Evolutionary conservation across 495 filamentous ascomycete species (phyloP), one percentile per base, ranked within the genome.

Genomic region (Ascobolus immersus): DNA sequence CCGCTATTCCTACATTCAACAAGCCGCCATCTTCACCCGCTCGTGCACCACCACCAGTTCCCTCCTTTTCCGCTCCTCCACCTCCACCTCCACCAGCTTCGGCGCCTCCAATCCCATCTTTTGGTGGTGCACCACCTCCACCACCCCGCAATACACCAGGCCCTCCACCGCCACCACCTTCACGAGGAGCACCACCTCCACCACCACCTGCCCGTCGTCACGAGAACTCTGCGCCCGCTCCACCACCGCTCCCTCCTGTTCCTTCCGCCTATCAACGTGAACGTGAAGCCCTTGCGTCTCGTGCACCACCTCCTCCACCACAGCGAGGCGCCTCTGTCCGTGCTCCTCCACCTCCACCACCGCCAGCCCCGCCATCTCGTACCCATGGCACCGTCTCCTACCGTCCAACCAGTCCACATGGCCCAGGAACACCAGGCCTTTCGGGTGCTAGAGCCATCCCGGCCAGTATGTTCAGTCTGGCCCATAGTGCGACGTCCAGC

Each of bases 341-440:
- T 41, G 39, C 28, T 41, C 55, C 18, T 21, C 35, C 37, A 22
- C 43, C 40, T 5, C 41, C 54, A n/a, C 28, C 45, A n/a, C 32
- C 48, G 1, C 36, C 38, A 15, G 41, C 44, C 5, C 35, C 49
- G 7, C 49, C 49, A 38, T 15, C 11, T 36, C 43, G 10, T 50
- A 40, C 26, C 39, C 46, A 40, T 54, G 24, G 41, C 43, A 34
- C 55, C 58, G 22, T 48, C 55, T 15, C 56, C 57, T n/a, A n/a
- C n/a, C n/a, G n/a, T n/a, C n/a, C n/a, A n/a, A n/a, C 79, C 52
- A 84, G 77, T 4, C 59, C 90, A 18, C 62, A 62, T 8, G 69
- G 70, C 42, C 65, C 66, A 24, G 54, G 55, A 21, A 53, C 54
- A 5, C 24, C 30, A 9, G 43, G 28, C 34, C 41, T 38, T 15